A percentile compares a stretch with the other conserved stretches of the same genome.
These are phyloP conservation scores for Tothia fuscella DNA, from an alignment of 2,329 filamentous ascomycete genomes.

Conservation along the genomic window DNA sequence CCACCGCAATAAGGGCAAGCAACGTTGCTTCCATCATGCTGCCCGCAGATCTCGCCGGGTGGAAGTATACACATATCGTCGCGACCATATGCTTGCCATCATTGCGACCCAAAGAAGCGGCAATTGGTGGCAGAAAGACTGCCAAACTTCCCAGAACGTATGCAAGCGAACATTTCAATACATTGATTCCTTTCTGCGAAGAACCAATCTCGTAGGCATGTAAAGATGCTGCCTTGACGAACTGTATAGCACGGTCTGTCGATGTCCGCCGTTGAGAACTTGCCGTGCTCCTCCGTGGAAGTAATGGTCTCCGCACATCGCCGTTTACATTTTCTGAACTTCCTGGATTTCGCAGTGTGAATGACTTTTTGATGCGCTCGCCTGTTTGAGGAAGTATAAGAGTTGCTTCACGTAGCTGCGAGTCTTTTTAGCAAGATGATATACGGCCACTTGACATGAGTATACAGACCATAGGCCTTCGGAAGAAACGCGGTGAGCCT, in stretches of 20 bases:
- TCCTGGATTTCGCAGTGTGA: slow-evolving; percentile 50
- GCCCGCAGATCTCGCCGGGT: slow-evolving; percentile 73
- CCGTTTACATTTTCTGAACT: slow-evolving; percentile 33
- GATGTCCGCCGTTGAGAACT: too few relatives aligned
- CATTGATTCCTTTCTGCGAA: slow-evolving; percentile 64
- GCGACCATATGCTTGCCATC: slow-evolving; percentile 92
- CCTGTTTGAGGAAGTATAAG: slow-evolving; percentile 80
- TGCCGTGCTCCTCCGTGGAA: slow-evolving; percentile 15
- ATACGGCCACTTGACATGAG: too few relatives aligned
- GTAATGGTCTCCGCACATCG: slow-evolving; percentile 27
- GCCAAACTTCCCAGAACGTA: slow-evolving; percentile 78
- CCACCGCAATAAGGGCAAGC: slow-evolving; percentile 64
- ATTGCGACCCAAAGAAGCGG: slow-evolving; percentile 63
- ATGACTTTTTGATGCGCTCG: slow-evolving; percentile 67
- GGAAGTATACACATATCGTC: slow-evolving; percentile 90
- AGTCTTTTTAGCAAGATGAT: slow-evolving; percentile 9
- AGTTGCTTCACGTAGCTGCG: slow-evolving; percentile 65
- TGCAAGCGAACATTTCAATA: slow-evolving; percentile 83
- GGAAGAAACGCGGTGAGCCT: too few relatives aligned
- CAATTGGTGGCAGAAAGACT: slow-evolving; percentile 66
- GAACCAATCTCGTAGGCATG: slow-evolving; percentile 42
- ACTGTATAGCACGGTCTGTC: background rate
- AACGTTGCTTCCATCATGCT: slow-evolving; percentile 81
- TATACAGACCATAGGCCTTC: too few relatives aligned
- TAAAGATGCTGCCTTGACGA: background rate